A percentile compares a stretch with the other conserved stretches of the same genome.
phyloP scores from a whole-genome alignment of 1,139 yeast species.

The Yamadazyma sp. region DNA sequence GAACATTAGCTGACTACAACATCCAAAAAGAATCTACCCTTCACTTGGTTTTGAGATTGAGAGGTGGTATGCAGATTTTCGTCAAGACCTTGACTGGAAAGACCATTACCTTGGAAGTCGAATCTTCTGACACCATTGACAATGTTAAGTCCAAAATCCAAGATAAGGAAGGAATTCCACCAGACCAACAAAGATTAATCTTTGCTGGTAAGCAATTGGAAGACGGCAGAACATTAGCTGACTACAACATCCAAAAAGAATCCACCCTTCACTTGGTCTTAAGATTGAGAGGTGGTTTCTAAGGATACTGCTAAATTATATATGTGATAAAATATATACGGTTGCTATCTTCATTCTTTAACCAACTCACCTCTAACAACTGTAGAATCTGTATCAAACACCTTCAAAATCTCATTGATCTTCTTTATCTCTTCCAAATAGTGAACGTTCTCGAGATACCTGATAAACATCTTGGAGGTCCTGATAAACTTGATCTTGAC shows the following conservation, averaged over 20 bases:
- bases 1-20: slow-evolving; percentile 55
- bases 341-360: slow-evolving; percentile 1
- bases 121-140: slow-evolving; percentile 46
- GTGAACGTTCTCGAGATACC: slow-evolving; percentile 16
- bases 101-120: slow-evolving; percentile 61
- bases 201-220: slow-evolving; percentile 98
- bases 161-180: slow-evolving; percentile 98
- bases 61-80: slow-evolving; percentile 93
- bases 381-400: slow-evolving; percentile 31
- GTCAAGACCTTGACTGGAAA: slow-evolving; percentile 95
- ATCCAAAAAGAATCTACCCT: slow-evolving; percentile 65
- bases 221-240: slow-evolving; percentile 78
- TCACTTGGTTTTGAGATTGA: slow-evolving; percentile 94
- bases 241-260: slow-evolving; percentile 31
- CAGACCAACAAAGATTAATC: slow-evolving; percentile 93
- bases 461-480: slow-evolving; percentile 23
- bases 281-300: slow-evolving; percentile 64
- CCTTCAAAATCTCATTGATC: slow-evolving; percentile 24
- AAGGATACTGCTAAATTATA: not conserved
- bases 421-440: slow-evolving; percentile 14
- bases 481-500: slow-evolving; percentile 54
- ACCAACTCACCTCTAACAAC: slow-evolving; percentile 30
- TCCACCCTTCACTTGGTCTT: slow-evolving; percentile 58
- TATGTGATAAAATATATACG: not conserved
- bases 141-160: slow-evolving; percentile 96